Evolutionary conservation across 1,139 yeast species (phyloP), one percentile per base, ranked within the genome.

Genomic region (Saccharomyces hybrid): DNA sequence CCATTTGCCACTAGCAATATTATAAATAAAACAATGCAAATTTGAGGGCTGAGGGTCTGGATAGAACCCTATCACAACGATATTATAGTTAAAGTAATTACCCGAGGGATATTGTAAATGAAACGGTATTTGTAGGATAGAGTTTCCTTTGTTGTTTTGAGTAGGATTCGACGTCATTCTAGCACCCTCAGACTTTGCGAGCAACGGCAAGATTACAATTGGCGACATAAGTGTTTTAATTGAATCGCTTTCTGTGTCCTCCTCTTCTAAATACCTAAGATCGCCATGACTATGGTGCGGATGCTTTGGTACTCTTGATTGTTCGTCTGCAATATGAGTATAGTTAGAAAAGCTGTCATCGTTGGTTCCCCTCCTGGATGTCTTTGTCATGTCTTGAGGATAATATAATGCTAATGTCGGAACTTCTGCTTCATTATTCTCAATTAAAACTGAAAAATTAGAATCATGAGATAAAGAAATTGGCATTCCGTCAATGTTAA

Each of bases 1-100:
- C 91, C 91, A 86, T 63, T 78, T 80, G 1, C 81, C 81, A 0
- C 88, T 78, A 0, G 85, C 82, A n/a, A 76, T 77, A 68, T 85
- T 83, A 71, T 77, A 84, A 1, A 84, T 72, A 66, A 76, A 84
- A 50, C 84, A 79, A 59, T 80, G 81, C 57, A 73, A 75, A 54
- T 81, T 84, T 31, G 62, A 52, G 7, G 65, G 73, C 68, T 29
- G 80, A 77, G 53, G 44, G 16, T 57, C 60, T 1, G 64, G 59
- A 57, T 78, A 68, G 56, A 79, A 82, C 0, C 93, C 93, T 2
- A 81, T 76, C 2, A 84, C 72, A 8, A 85, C 79, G 26, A 84
- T 65, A 60, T 82, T 84, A 57, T 82, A 82, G 6, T 90, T 90
- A 66, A 83, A 84, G 12, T 77, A 64, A 3, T 84, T 88, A 32